A percentile compares a stretch with the other conserved stretches of the same genome.
Evolutionary conservation across 2,329 filamentous ascomycete genomes (phyloP).

Genomic region (Phialophora chinensis): DNA sequence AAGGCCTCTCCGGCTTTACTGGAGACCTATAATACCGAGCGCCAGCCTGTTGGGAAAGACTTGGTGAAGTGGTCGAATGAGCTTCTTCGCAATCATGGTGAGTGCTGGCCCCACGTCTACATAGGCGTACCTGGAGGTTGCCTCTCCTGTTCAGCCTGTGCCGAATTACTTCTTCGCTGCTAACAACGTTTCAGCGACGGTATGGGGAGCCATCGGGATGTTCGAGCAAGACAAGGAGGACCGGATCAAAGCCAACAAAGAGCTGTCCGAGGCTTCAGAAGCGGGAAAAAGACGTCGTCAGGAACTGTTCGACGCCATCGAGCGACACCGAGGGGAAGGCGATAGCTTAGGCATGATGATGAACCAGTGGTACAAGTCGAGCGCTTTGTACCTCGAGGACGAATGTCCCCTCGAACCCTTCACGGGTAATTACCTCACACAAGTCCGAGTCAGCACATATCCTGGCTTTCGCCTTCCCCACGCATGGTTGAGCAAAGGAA

Average conservation of each 20-base stretch:
- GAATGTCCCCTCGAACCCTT: conserved; percentile 42
- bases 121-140: background rate
- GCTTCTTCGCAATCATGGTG: conserved; percentile 58
- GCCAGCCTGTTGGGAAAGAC: conserved; percentile 43
- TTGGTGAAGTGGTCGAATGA: conserved; percentile 66
- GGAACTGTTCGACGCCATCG: conserved; percentile 51
- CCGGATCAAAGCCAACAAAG: conserved; percentile 46
- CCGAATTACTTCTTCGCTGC: background rate
- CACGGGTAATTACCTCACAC: conserved; percentile 49
- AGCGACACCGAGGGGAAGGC: conserved; percentile 55
- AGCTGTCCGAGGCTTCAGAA: conserved; percentile 49
- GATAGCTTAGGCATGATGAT: conserved; percentile 66
- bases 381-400: conserved; percentile 57
- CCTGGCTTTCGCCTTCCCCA: conserved; percentile 68
- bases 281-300: conserved; percentile 49
- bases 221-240: conserved; percentile 47
- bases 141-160: background rate
- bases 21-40: conserved; percentile 45
- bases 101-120: background rate
- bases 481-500: conserved; percentile 63
- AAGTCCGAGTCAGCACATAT: conserved; percentile 58
- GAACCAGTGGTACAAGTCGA: conserved; percentile 59
- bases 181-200: conserved; percentile 32
- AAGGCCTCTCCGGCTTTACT: conserved; percentile 41
- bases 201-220: conserved; percentile 56